Evolutionary conservation across 495 filamentous ascomycete genomes (phyloP).

Genomic region (Penicillium maclennaniae): DNA sequence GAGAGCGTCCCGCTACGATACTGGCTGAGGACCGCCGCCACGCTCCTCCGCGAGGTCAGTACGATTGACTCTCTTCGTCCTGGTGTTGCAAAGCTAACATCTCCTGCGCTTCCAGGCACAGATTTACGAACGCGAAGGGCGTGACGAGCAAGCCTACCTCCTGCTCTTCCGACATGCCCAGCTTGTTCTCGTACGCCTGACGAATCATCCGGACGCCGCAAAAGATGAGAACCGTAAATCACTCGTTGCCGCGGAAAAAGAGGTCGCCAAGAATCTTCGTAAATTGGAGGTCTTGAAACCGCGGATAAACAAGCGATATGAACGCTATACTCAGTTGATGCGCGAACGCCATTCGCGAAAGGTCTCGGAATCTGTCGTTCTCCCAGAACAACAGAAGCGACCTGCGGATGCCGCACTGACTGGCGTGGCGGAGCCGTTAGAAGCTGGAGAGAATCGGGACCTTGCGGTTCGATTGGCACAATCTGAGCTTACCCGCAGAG

Average conservation of each 20-base stretch:
- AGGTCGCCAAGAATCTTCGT: conserved; percentile 50
- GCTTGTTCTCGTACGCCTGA: conserved; percentile 60
- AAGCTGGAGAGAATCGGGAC: conserved; percentile 66
- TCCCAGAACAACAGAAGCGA: conserved; percentile 10
- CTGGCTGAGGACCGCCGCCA: conserved; percentile 79
- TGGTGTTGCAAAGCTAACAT: neutral
- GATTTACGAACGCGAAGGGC: conserved; percentile 81
- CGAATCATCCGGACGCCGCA: conserved; percentile 52
- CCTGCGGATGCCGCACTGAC: conserved; percentile 38
- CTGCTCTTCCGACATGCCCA: conserved; percentile 77
- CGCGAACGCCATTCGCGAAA: conserved; percentile 42
- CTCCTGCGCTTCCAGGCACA: conserved; percentile 48
- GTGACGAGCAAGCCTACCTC: conserved; percentile 82
- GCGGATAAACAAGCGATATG: conserved; percentile 60
- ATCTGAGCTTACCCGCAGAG: conserved; percentile 67
- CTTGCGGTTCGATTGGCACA: conserved; percentile 75
- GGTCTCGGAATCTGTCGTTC: conserved; percentile 14
- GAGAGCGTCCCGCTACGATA: conserved; percentile 64
- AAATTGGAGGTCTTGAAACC: conserved; percentile 66
- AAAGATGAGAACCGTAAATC: conserved; percentile 44
- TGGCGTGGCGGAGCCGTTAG: conserved; percentile 50
- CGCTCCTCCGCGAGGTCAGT: conserved; percentile 72
- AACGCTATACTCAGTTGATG: conserved; percentile 55
- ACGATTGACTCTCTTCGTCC: neutral
- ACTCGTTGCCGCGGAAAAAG: conserved; percentile 47